A percentile compares a stretch with the other conserved stretches of the same genome.
Conservation (phyloP, 2,329 filamentous ascomycete species). For the Exophiala xenobiotica region DNA sequence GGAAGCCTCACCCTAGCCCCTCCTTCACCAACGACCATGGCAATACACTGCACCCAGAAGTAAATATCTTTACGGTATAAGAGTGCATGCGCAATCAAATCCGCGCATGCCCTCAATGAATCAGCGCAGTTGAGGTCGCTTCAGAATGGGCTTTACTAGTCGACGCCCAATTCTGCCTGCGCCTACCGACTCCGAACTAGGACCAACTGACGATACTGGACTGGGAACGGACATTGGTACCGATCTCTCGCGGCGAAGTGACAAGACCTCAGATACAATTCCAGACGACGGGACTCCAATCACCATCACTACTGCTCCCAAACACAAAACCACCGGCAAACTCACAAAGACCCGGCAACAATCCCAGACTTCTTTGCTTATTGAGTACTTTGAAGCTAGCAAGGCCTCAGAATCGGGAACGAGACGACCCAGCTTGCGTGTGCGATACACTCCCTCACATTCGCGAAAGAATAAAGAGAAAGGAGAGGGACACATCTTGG, state of each 20-base stretch:
- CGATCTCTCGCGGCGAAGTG: slow-evolving; percentile 51
- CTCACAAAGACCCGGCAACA: slow-evolving; percentile 54
- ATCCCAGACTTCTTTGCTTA: slow-evolving; percentile 87
- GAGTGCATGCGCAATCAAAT: slow-evolving; percentile 11
- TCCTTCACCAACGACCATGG: slow-evolving; percentile 12
- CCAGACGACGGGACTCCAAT: slow-evolving; percentile 69
- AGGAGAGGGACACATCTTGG: slow-evolving; percentile 73
- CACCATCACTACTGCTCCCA: slow-evolving; percentile 76
- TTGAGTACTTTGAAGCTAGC: slow-evolving; percentile 89
- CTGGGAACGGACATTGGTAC: slow-evolving; percentile 50
- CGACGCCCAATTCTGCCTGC: slow-evolving; percentile 51
- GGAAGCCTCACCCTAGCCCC: background rate
- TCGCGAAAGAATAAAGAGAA: slow-evolving; percentile 50
- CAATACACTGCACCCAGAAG: background rate
- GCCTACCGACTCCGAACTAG: slow-evolving; percentile 46
- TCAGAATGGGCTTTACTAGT: slow-evolving; percentile 50
- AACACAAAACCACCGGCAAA: slow-evolving; percentile 62
- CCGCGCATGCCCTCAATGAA: slow-evolving; percentile 18
- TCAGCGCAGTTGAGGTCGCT: slow-evolving; percentile 13
- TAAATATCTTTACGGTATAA: slow-evolving; percentile 5
- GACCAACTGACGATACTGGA: slow-evolving; percentile 44
- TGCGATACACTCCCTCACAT: slow-evolving; percentile 74
- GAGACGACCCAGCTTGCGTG: slow-evolving; percentile 77
- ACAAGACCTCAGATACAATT: slow-evolving; percentile 52
- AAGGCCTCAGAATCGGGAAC: slow-evolving; percentile 58